Evolutionary conservation across 495 filamentous ascomycete species (phyloP).

Genomic region (Bathelium albidoporum): DNA sequence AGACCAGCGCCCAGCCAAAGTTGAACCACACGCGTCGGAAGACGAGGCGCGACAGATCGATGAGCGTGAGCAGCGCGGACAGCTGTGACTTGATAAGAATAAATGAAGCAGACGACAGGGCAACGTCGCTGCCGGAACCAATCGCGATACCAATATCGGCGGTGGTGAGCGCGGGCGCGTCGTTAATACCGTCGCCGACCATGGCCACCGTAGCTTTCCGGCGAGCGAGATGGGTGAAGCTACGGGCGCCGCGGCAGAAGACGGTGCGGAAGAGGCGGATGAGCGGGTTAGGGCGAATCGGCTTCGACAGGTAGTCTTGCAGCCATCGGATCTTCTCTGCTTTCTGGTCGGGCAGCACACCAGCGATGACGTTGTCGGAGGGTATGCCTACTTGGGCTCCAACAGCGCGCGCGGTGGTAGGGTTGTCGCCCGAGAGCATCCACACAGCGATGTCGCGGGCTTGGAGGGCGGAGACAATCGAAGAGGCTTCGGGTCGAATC

Average conservation of each 20-base stretch:
- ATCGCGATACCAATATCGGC: conserved; percentile 81
- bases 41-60: conserved; percentile 59
- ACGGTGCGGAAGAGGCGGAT: background rate
- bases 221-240: background rate
- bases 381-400: conserved; percentile 69
- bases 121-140: conserved; percentile 74
- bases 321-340: conserved; percentile 72
- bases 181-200: conserved; percentile 84
- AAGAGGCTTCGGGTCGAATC: conserved; percentile 62
- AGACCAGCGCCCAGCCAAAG: conserved; percentile 81
- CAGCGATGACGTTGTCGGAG: conserved; percentile 66
- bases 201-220: conserved; percentile 43
- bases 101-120: conserved; percentile 71
- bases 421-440: conserved; percentile 89
- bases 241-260: background rate
- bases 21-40: conserved; percentile 77
- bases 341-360: conserved; percentile 77
- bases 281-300: background rate
- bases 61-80: conserved; percentile 56
- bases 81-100: conserved; percentile 72
- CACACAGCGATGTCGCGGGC: conserved; percentile 59
- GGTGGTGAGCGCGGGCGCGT: conserved; percentile 67
- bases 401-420: conserved; percentile 56
- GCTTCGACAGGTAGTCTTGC: conserved; percentile 34
- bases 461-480: conserved; percentile 58